Conservation (phyloP, 2,329 filamentous ascomycete species). For the Fusarium xyrophilum region DNA sequence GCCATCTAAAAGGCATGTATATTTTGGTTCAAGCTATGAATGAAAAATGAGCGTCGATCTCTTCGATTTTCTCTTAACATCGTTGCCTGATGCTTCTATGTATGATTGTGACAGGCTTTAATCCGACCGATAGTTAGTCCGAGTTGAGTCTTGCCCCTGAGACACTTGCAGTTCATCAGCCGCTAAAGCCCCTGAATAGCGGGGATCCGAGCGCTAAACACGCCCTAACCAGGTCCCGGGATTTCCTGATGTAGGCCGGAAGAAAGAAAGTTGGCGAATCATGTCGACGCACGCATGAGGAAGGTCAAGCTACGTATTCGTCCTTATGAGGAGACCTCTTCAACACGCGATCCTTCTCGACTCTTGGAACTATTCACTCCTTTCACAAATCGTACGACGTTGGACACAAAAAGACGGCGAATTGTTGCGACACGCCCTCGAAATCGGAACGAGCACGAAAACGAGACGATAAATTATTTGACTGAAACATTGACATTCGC, state of each 20-base stretch:
- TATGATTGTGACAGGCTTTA: not conserved
- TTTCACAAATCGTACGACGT: not conserved
- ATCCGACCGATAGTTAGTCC: not conserved
- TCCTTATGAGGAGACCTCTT: conserved; percentile 18
- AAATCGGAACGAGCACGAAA: not conserved
- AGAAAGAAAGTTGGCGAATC: conserved; percentile 21
- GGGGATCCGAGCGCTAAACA: conserved; percentile 30
- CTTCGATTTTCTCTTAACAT: not conserved
- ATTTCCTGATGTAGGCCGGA: conserved; percentile 19
- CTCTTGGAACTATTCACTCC: not conserved
- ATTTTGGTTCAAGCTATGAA: conserved; percentile 15
- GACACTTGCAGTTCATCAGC: conserved; percentile 8
- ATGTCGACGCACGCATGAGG: conserved; percentile 2
- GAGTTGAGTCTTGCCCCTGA: conserved; percentile 12
- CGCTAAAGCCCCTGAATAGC: conserved; percentile 32
- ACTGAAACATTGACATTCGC: conserved; percentile 4
- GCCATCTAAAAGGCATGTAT: conserved; percentile 12
- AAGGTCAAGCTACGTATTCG: conserved; percentile 27
- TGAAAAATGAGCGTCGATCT: conserved; percentile 7
- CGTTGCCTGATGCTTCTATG: not conserved
- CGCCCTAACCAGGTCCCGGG: conserved; percentile 24
- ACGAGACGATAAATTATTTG: not conserved
- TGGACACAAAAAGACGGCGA: not conserved
- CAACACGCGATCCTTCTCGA: conserved; percentile 16
- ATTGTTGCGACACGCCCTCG: not conserved